Base-by-base conservation (phyloP, 1,284 basidiomycete species). In the Cerrena zonata region DNA sequence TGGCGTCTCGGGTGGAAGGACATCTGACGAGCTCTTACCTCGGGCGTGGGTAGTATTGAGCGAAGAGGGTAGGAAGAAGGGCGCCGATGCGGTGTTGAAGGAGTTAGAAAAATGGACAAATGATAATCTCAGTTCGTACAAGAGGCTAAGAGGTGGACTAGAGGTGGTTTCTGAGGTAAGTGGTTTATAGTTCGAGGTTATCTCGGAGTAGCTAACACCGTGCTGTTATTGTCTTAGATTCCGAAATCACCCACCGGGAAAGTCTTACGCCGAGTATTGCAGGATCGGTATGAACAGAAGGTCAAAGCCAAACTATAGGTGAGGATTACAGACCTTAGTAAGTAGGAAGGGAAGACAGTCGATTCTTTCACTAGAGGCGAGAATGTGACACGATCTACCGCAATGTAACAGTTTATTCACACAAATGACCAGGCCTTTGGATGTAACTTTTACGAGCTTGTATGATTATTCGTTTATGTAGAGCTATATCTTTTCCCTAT, bases 221-320 rank as follows among this genome's bases (percentile, higher is more conserved):
- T 41, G 36, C 19, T 30, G 23, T 23, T 21, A n/a, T 23, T 19
- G 38, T 40, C 12, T 12, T 48, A 84, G 80, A 80, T 87, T 50
- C 86, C 86, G 3, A 88, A 88, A 60, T 78, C 74, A 2, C 80
- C 82, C 0, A 86, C 82, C 2, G 86, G 86, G 5, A 88, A 87
- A 66, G 77, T 78, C 0, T 61, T 86, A 48, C 70, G 83, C 12
- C 70, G 83, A 21, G 68, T 76, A 2, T 63, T 87, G 55, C 76
- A 80, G 46, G 81, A 84, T 7, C 67, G 68, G 37, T 77, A 81
- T 58, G 82, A 85, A 58, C 24, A 27, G 10, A 4, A 22, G 4
- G 18, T 45, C 4, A 45, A 11, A 25, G 41, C 19, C 7, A 41
- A 41, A 5, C 3, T 24, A n/a, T 26, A 45, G 19, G 44, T 25